phyloP scores from a whole-genome alignment of 2,329 filamentous ascomycete genomes.

The Claviceps pazoutovae region DNA sequence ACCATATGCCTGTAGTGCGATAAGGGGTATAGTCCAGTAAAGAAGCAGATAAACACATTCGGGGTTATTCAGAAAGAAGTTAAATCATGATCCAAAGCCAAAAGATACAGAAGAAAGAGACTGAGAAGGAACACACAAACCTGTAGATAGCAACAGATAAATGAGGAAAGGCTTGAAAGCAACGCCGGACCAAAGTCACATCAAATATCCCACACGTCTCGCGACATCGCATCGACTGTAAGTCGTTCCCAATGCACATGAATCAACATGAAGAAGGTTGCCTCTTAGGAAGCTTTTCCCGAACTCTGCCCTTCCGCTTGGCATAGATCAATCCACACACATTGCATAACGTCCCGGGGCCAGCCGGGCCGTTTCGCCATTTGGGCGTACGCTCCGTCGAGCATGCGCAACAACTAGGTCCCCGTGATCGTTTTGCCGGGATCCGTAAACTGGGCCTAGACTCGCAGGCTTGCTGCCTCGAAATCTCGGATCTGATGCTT shows the following conservation, averaged over 20 bases:
- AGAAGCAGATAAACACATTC: background rate
- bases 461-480: background rate
- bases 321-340: conserved; percentile 48
- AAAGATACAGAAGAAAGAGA: background rate
- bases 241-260: background rate
- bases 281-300: background rate
- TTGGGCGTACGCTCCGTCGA: conserved; percentile 63
- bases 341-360: conserved; percentile 58
- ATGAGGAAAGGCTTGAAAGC: background rate
- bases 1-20: background rate
- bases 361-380: conserved; percentile 62
- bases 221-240: background rate
- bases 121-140: background rate
- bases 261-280: conserved; percentile 4
- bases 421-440: conserved; percentile 1
- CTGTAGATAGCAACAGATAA: background rate
- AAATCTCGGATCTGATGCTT: background rate
- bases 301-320: conserved; percentile 10
- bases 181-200: background rate
- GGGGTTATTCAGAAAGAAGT: background rate
- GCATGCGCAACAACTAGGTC: conserved; percentile 29
- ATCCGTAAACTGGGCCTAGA: background rate
- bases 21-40: background rate
- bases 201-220: background rate
- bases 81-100: background rate